Base-by-base conservation (phyloP, 1,284 basidiomycete genomes). In the Sanghuangporus weigelae region DNA sequence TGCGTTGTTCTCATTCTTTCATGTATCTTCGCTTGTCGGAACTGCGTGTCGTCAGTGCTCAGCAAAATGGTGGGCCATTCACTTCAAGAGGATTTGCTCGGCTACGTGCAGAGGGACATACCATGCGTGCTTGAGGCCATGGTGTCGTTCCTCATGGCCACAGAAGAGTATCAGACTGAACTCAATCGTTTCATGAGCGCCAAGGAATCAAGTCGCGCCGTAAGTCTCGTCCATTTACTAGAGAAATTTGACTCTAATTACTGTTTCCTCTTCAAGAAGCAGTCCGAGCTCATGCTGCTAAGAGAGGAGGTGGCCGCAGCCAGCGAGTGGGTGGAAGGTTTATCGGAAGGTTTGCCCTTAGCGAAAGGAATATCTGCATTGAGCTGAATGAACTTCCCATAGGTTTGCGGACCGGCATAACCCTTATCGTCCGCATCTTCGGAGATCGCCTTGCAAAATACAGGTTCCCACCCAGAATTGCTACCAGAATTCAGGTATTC, bases 41-140 rank as follows among this genome's bases (percentile, higher is more conserved):
- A 39, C n/a, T 16, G 42, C 55, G 21, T 40, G 48, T 57, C 57
- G 53, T 2, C 69, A 94, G 93, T 85, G 6, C 76, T 95, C 1
- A 83, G 87, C 0, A 80, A 82, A 56, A 77, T 94, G n/a, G 78
- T 84, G 4, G 86, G 86, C 63, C 84, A 85, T 1, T 94, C 92
- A 6, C 75, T 94, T 38, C 78, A 78, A 1, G 92, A 94, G 73
- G 93, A 95, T 73, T 79, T 82, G 31, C 93, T 89, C 69, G 93
- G 93, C 11, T 83, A 88, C 54, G 90, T 93, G 7, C 93, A 95
- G 71, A 79, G 89, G 6, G 90, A 93, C 71, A 92, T 93, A 31
- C 90, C 92, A 0, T 84, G 84, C 60, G 85, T 92, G 23, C 73
- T 95, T 8, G 92, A 94, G 73, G 87, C 87, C 0, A 77, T 94